Evolutionary conservation across 2,329 filamentous ascomycete species (phyloP), one percentile per base, ranked within the genome.

Genomic region (Nothomitra cinnamomea): DNA sequence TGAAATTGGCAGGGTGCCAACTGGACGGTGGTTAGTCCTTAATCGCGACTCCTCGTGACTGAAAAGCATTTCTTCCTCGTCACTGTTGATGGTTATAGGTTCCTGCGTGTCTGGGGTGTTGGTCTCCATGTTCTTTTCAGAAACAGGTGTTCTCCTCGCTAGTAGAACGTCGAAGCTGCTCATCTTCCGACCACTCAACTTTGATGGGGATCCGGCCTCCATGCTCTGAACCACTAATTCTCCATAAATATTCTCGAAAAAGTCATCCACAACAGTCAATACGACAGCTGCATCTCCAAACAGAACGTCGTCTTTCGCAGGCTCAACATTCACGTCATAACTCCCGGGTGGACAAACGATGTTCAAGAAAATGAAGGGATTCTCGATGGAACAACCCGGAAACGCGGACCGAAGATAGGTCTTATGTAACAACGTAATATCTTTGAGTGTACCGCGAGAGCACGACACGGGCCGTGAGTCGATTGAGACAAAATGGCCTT

Each of bases 301-400:
- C 0, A 87, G 61, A 1, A 89, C 73, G 59, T 87, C 78, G 54
- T 86, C 79, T 62, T 89, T 89, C 2, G 78, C 70, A 2, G 83
- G 77, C 56, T 87, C 79, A 4, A 88, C 66, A 58, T 88, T 89
- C 1, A 74, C 70, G 65, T 89, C 85, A 60, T 89, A 89, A 55
- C 71, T 80, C 25, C 73, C 72, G 1, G 68, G 62, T 0, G 78
- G 74, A 60, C 83, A 88, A 13, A 63, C 63, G 28, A 89, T 78
- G 54, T 79, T 75, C 38, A 89, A 65, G 41, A 72, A 72, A 41
- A 87, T 65, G 61, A 88, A 87, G 0, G 75, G 73, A 51, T 77
- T 52, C 21, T 47, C 25, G 19, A 63, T 59, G 5, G 59, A 56
- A 7, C 66, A 59, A 0, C 40, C 54, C 24, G 28, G 56, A 2